A percentile compares a stretch with the other conserved stretches of the same genome.
Evolutionary conservation across 768 basidiomycete genomes (phyloP).

Genomic region (Lentinula sp.): DNA sequence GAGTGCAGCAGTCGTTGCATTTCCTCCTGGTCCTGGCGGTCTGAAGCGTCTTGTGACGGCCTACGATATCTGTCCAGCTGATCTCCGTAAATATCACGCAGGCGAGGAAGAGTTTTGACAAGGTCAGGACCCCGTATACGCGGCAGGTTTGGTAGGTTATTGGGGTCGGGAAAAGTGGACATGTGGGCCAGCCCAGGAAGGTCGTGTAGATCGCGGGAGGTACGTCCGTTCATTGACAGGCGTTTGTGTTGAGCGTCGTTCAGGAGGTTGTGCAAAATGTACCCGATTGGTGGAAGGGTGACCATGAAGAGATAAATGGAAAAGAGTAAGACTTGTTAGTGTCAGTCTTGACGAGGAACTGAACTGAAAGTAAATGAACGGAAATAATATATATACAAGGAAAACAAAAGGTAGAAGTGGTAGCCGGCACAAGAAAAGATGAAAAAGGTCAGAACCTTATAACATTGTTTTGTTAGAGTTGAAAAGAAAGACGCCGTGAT

Average conservation of each 20-base stretch:
- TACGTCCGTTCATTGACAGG: neutral
- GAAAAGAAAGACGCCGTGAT: neutral
- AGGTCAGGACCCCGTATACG: slow-evolving; percentile 1
- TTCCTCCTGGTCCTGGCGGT: neutral
- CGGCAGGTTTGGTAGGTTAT: neutral
- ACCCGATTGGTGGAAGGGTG: neutral
- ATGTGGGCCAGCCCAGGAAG: neutral
- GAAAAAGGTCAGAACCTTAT: neutral
- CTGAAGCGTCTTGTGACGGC: neutral
- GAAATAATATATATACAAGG: slow-evolving; percentile 2
- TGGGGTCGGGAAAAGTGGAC: neutral
- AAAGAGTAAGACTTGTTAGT: neutral
- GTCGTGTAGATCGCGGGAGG: neutral
- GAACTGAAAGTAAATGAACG: neutral
- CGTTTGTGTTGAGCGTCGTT: neutral
- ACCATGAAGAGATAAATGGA: neutral
- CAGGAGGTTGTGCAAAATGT: neutral
- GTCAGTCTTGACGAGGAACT: neutral
- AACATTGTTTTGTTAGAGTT: neutral
- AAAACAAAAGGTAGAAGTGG: neutral
- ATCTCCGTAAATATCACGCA: neutral
- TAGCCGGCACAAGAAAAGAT: neutral
- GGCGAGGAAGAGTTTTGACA: neutral
- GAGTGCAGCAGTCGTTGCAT: neutral
- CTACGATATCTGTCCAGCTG: slow-evolving; percentile 2